Conservation (phyloP, 2,329 filamentous ascomycete species). For the Dendrostoma leiphaemia region DNA sequence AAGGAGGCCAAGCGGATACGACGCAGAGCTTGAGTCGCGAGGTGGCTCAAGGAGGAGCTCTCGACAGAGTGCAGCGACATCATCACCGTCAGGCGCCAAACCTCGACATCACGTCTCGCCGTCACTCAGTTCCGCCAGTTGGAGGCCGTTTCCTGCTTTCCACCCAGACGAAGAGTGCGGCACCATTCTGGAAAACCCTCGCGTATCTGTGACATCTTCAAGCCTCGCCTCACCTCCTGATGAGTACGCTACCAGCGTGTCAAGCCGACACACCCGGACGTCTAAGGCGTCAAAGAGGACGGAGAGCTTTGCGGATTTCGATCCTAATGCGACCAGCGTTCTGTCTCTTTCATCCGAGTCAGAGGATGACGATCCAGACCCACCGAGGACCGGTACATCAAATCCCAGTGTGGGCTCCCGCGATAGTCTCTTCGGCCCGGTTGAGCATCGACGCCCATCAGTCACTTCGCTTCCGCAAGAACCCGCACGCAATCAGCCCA, state of each 20-base stretch:
- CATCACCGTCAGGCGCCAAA: constrained; percentile 1
- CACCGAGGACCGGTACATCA: constrained; percentile 32
- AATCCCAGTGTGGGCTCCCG: constrained; percentile 28
- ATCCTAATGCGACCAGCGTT: constrained; percentile 54
- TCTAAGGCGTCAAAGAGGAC: constrained; percentile 53
- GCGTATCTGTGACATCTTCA: constrained; percentile 26
- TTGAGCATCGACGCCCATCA: constrained; percentile 14
- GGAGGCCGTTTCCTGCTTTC: constrained; percentile 5
- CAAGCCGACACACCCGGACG: constrained; percentile 53
- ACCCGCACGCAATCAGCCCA: constrained; percentile 9
- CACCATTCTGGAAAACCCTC: constrained; percentile 26
- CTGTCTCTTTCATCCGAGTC: constrained; percentile 58
- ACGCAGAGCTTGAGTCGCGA: not conserved
- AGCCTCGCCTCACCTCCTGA: constrained; percentile 29
- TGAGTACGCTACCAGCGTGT: constrained; percentile 50
- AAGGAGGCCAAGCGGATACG: not conserved
- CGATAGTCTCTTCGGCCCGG: constrained; percentile 19
- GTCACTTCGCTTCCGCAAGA: constrained; percentile 14
- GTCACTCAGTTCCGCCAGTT: constrained; percentile 7
- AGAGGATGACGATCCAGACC: constrained; percentile 41
- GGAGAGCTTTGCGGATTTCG: constrained; percentile 47
- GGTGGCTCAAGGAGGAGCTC: not conserved
- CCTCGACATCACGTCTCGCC: constrained; percentile 14
- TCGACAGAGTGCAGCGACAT: constrained; percentile 4
- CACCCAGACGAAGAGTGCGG: constrained; percentile 24